Evolutionary conservation across 2,329 filamentous ascomycete genomes (phyloP).

Genomic region (Aspergillus hiratsukae): DNA sequence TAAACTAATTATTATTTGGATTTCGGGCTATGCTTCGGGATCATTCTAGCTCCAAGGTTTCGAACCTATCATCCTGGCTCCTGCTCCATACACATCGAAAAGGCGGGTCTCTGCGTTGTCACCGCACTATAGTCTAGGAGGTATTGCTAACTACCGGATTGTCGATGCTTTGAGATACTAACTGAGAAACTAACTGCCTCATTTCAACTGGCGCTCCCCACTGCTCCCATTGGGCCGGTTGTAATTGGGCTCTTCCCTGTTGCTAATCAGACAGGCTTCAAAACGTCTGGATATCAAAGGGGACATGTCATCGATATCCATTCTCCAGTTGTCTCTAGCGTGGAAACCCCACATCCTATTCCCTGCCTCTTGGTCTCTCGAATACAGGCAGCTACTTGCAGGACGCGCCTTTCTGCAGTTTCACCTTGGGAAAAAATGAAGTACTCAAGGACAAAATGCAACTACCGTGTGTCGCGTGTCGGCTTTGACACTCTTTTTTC

Average conservation of each 20-base stretch:
- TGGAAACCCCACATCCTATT: conserved; percentile 12
- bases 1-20: not conserved
- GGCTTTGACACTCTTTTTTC: conserved; percentile 1
- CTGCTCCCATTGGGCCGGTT: conserved; percentile 10
- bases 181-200: conserved; percentile 21
- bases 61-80: not conserved
- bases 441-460: not conserved
- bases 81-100: not conserved
- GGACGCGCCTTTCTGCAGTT: not conserved
- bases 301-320: conserved; percentile 22
- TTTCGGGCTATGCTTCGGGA: not conserved
- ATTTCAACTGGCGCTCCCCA: conserved; percentile 17
- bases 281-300: conserved; percentile 17
- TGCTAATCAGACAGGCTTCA: conserved; percentile 17
- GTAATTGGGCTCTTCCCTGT: conserved; percentile 15
- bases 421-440: not conserved
- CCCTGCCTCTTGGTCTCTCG: conserved; percentile 6
- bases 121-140: conserved; percentile 16
- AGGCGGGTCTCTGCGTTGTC: conserved; percentile 19
- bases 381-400: not conserved
- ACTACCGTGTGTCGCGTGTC: not conserved
- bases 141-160: conserved; percentile 4
- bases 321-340: conserved; percentile 13
- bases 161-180: not conserved
- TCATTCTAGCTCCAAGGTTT: not conserved